Percentiles rank a stretch among this genome's conserved stretches.
Conservation (phyloP, 208 protist species). For the Tritrichomonas musculus region DNA sequence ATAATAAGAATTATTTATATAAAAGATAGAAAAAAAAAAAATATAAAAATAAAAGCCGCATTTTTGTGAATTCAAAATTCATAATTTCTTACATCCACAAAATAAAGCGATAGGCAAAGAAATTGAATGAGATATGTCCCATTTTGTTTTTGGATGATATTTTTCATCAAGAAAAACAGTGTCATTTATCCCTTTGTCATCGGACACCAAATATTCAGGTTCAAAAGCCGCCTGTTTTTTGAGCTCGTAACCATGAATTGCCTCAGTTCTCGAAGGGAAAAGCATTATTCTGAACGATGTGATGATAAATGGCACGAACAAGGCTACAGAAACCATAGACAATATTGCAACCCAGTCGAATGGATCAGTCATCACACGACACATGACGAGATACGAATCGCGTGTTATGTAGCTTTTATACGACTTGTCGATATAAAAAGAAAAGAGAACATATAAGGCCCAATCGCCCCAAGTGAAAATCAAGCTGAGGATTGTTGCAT, state of each 20-base stretch:
- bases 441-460: not conserved
- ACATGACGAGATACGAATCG: not conserved
- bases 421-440: not conserved
- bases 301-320: not conserved
- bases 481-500: not conserved
- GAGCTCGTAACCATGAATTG: too few relatives aligned
- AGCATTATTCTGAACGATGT: too few relatives aligned
- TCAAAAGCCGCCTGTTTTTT: not conserved
- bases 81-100: too few relatives aligned
- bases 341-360: not conserved
- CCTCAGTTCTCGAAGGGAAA: too few relatives aligned
- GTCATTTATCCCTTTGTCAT: not conserved
- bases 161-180: not conserved
- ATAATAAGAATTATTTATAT: too few relatives aligned
- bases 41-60: too few relatives aligned
- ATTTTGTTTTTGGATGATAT: not conserved
- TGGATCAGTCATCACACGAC: not conserved
- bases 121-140: not conserved
- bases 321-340: not conserved
- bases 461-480: constrained; percentile 25
- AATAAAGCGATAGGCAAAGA: too few relatives aligned
- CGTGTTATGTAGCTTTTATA: not conserved
- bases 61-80: too few relatives aligned
- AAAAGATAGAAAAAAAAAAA: too few relatives aligned
- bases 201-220: not conserved